phyloP scores from a whole-genome alignment of 306 rosid genomes.

The Trifolium pratense region DNA sequence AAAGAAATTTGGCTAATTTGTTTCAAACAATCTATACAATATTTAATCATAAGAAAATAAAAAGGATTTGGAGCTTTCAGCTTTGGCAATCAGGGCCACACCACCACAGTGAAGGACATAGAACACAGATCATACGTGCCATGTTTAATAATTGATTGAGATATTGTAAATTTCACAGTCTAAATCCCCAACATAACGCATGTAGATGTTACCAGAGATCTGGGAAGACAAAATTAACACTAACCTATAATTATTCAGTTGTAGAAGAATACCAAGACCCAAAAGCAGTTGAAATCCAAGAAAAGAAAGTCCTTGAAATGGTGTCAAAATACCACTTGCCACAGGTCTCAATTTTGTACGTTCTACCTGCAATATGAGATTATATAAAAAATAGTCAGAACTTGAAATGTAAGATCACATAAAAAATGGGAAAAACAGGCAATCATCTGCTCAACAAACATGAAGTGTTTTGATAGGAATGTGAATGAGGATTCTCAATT shows the following conservation, averaged over 20 bases:
- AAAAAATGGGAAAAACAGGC: constrained; percentile 1
- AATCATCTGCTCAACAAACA: constrained; percentile 26
- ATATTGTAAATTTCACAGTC: constrained; percentile 12
- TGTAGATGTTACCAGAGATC: constrained; percentile 5
- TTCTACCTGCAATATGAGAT: constrained; percentile 70
- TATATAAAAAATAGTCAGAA: constrained; percentile 29
- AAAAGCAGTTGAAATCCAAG: constrained; percentile 86
- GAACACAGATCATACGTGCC: constrained; percentile 18
- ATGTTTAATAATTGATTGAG: constrained; percentile 8
- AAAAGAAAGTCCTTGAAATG: constrained; percentile 81
- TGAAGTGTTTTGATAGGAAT: too few relatives aligned
- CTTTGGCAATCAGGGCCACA: neutral
- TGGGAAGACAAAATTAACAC: constrained; percentile 37
- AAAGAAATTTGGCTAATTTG: constrained; percentile 18
- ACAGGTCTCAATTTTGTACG: constrained; percentile 89
- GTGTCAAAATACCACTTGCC: constrained; percentile 90
- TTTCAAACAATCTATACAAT: neutral
- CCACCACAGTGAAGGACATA: constrained; percentile 24
- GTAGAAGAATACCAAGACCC: constrained; percentile 92
- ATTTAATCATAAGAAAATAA: constrained; percentile 5
- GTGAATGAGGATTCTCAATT: too few relatives aligned
- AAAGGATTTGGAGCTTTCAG: constrained; percentile 20
- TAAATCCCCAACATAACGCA: constrained; percentile 14
- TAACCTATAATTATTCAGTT: constrained; percentile 82
- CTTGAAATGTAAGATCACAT: constrained; percentile 13